Conservation (phyloP, 371 early-diverging fungal species). For the Apophysomyces variabilis region DNA sequence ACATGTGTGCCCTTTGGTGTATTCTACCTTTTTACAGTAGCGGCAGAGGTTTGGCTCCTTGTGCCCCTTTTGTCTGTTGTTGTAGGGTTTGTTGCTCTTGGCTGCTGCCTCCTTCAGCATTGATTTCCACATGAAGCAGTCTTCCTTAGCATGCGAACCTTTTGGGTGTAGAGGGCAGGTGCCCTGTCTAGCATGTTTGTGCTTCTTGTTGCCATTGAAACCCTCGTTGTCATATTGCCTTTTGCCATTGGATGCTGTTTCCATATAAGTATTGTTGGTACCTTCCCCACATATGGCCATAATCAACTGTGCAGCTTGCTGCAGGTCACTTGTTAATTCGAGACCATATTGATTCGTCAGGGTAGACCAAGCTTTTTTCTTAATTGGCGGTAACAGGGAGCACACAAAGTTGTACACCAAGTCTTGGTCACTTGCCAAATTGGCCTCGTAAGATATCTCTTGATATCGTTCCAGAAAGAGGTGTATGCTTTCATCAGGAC, state of each 20-base stretch:
- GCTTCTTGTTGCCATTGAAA: neutral
- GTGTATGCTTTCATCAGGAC: neutral
- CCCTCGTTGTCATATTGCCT: neutral
- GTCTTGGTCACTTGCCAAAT: neutral
- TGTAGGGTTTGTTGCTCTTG: neutral
- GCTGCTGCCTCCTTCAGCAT: neutral
- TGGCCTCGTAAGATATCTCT: neutral
- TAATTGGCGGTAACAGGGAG: neutral
- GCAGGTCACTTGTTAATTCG: neutral
- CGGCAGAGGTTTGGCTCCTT: neutral
- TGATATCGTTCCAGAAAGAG: constrained; percentile 1
- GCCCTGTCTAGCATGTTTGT: neutral
- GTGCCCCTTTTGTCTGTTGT: neutral
- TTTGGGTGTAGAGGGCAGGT: neutral
- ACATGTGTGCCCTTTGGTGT: no score
- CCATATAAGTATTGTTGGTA: neutral
- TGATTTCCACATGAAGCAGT: no score
- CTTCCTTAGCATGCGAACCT: no score
- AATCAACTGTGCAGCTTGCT: neutral
- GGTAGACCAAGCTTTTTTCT: neutral
- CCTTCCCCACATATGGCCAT: neutral
- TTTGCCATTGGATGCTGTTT: neutral
- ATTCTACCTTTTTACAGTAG: no score
- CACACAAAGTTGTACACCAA: neutral
- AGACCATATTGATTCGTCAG: neutral